phyloP scores from a whole-genome alignment of 331 rosid species.

The Saraca asoca region DNA sequence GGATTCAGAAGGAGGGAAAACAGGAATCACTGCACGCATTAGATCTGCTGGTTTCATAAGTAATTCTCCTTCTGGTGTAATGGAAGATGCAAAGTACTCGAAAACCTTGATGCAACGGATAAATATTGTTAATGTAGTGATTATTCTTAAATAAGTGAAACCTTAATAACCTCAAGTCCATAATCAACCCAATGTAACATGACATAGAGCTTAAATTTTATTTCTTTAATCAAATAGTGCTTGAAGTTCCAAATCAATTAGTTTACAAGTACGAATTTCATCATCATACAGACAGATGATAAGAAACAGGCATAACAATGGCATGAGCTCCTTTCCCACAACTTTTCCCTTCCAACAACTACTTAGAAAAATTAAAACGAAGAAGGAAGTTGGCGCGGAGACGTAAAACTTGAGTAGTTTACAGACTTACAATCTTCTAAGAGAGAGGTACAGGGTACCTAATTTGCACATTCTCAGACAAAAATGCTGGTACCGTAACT shows the following conservation, averaged over 20 bases:
- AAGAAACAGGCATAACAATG: no score
- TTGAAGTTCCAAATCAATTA: not conserved
- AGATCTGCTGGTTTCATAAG: conserved; percentile 81
- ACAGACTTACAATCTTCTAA: no score
- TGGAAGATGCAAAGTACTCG: conserved; percentile 83
- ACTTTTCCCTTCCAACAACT: no score
- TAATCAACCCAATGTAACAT: not conserved
- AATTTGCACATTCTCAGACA: no score
- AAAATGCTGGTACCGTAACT: no score
- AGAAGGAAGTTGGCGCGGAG: no score
- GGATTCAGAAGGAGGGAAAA: conserved; percentile 96
- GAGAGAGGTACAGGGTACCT: no score
- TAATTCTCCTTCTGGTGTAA: conserved; percentile 64
- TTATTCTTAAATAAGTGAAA: conserved; percentile 13
- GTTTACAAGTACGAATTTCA: not conserved
- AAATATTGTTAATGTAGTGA: conserved; percentile 33
- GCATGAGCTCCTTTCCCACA: no score
- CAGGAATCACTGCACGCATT: conserved; percentile 95
- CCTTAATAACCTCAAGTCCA: not conserved
- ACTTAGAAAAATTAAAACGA: no score
- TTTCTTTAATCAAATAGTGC: not conserved
- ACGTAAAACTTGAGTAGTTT: no score
- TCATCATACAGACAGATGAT: not conserved
- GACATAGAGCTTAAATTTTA: not conserved
- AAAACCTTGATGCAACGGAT: conserved; percentile 61